These are phyloP conservation scores for Paramecium caudatum DNA, from an alignment of 73 alveolate genomes.

Conservation along the genomic window DNA sequence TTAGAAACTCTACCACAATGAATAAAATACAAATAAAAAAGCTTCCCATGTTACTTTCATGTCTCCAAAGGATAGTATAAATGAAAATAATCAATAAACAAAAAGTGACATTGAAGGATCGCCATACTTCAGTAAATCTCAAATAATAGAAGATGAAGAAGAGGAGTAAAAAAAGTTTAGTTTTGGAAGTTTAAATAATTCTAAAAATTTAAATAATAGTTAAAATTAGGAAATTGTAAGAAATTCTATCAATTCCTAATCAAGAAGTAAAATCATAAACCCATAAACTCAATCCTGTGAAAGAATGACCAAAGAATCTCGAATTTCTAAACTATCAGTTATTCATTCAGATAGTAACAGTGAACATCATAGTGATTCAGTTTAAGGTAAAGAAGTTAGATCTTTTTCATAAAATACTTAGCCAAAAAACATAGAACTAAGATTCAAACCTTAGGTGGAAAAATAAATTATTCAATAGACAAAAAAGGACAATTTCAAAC, in stretches of 20 bases:
- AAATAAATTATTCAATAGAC: too few relatives aligned
- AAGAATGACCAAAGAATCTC: neutral
- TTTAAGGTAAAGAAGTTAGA: too few relatives aligned
- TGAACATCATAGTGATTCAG: constrained; percentile 22
- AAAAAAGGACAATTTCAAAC: too few relatives aligned
- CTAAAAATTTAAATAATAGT: constrained; percentile 51
- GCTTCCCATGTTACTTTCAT: neutral
- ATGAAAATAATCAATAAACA: neutral
- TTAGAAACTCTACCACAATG: neutral
- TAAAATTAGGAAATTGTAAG: neutral
- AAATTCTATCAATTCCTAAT: neutral
- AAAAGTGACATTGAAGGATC: neutral
- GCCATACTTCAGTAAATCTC: constrained; percentile 1
- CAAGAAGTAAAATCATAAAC: neutral
- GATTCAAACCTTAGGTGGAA: too few relatives aligned
- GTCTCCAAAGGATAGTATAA: constrained; percentile 7
- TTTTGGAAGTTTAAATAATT: constrained; percentile 47
- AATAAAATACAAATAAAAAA: neutral
- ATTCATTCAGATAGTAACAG: constrained; percentile 12
- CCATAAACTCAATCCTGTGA: too few relatives aligned
- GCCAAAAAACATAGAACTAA: too few relatives aligned
- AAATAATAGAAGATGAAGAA: constrained; percentile 25
- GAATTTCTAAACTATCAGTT: constrained; percentile 21
- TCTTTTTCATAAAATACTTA: too few relatives aligned
- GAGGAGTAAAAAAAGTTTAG: constrained; percentile 27